Evolutionary conservation across 2,329 filamentous ascomycete species (phyloP), one percentile per base, ranked within the genome.

Genomic region (Elsinoe necatrix): DNA sequence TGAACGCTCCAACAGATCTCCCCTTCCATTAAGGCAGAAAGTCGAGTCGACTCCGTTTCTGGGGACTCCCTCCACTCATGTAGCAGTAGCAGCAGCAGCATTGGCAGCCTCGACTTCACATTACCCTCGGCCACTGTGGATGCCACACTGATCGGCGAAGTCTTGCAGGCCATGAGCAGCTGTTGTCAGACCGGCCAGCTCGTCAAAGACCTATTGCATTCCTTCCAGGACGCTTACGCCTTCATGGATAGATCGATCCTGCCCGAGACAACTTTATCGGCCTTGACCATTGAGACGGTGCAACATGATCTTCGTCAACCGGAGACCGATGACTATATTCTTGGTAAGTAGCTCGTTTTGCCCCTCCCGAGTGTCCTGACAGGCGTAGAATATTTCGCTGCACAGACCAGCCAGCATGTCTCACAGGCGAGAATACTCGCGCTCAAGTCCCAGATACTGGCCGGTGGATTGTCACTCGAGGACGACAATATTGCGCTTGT

Each of bases 291-390:
- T 3, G 45, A 50, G 45, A 18, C 16, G 6, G n/a, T 50, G 11
- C 45, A 50, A 12, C 20, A 50, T 18, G 45, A 50, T 16, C 45
- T 50, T 12, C 25, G 16, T 9, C 23, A 29, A 16, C 27, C 45
- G 12, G 45, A 50, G 45, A 50, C 29, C 14, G 27, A 50, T 31
- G 45, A 50, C n/a, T 50, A 50, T 25, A 29, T 50, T 12, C 45
- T 50, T 16, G 45, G 45, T 50, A 50, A 31, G 8, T 20, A 16
- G 27, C n/a, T 31, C 45, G 6, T 7, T 31, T 8, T n/a, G 25
- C 5, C 18, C 16, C 18, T 11, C 12, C 8, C 31, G 9, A 21
- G n/a, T 11, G 20, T 25, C 12, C 23, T 45, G 21, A 45, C 21
- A n/a, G 11, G 9, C 41, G 8, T 11, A 50, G 45, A 50, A 21